A percentile compares a stretch with the other conserved stretches of the same genome.
These are phyloP conservation scores for Geotrichum reessii DNA, from an alignment of 1,139 yeast species.

Conservation along the genomic window DNA sequence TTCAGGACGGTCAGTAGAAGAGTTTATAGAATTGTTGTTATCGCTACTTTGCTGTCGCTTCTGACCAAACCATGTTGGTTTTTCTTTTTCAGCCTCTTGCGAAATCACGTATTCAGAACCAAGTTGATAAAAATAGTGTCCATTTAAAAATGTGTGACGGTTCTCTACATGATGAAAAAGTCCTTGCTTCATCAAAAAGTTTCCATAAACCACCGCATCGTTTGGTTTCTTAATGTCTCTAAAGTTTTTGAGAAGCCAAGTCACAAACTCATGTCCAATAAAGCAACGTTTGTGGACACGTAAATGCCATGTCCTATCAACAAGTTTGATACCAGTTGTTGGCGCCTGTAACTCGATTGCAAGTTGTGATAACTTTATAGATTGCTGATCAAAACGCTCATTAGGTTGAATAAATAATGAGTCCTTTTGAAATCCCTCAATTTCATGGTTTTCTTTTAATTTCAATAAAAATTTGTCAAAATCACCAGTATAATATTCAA, in stretches of 20 bases:
- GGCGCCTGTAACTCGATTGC: constrained; percentile 64
- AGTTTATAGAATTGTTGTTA: neutral
- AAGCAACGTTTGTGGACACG: constrained; percentile 72
- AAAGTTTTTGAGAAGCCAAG: constrained; percentile 76
- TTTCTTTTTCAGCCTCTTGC: constrained; percentile 1
- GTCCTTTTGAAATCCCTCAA: constrained; percentile 24
- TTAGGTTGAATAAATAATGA: constrained; percentile 36
- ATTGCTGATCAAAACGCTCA: constrained; percentile 38
- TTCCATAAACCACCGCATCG: constrained; percentile 78
- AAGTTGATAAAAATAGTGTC: constrained; percentile 82
- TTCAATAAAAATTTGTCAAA: constrained; percentile 62
- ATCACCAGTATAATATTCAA: constrained; percentile 82
- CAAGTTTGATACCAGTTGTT: constrained; percentile 48
- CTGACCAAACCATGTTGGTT: constrained; percentile 7
- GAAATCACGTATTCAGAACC: constrained; percentile 47
- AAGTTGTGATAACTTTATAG: constrained; percentile 44
- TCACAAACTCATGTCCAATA: constrained; percentile 76
- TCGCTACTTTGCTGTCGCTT: constrained; percentile 1
- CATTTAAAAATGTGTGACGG: constrained; percentile 81
- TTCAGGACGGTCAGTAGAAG: neutral
- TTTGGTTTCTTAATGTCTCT: constrained; percentile 76
- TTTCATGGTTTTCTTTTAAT: constrained; percentile 29
- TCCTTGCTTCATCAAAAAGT: constrained; percentile 62
- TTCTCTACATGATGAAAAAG: constrained; percentile 75
- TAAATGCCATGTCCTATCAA: constrained; percentile 90